Base-by-base conservation (phyloP, 306 rosid species). In the Pterocarpus santalinus region DNA sequence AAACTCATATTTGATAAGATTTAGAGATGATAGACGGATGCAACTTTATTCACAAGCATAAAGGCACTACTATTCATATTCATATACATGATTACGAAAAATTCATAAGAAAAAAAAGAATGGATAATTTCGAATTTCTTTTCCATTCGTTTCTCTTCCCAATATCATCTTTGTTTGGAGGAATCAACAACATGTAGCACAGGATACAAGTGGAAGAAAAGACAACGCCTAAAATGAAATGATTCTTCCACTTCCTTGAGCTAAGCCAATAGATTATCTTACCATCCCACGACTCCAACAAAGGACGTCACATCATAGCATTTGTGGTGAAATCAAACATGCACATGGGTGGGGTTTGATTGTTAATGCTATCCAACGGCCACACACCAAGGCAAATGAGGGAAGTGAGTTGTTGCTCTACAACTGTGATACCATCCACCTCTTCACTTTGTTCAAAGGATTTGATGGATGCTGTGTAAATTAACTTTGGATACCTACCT, bases 301-400 rank as follows among this genome's bases (percentile, higher is more conserved):
- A 81, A 30, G 6, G 13, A 57, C 0, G 84, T 85, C 84, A 80
- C 89, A 84, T 90, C 88, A 85, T 56, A 3, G 70, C 75, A 69
- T 32, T 64, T 64, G 86, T 44, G 72, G 9, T 44, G 61, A 16
- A 51, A 75, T 4, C 8, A 68, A 82, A 64, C 49, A 32, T 1
- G 87, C 97, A 91, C 89, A 75, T 90, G 88, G 83, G 92, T 86
- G 88, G 89, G 95, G 90, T 58, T 84, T 82, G 62, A 72, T 36
- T 47, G 83, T 83, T 65, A 80, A 77, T 76, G 86, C 57, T 65
- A 75, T 80, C 53, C 82, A 70, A 64, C 84, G 39, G 49, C 58
- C 55, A 79, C 77, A 22, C 7, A n/a, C 38, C 16, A 62, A 55
- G 49, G 32, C 13, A 11, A 12, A 4, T 47, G 9, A 14, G 14